Base-by-base conservation (phyloP, 1,139 yeast species). In the Protomyces lactucae-debilis region DNA sequence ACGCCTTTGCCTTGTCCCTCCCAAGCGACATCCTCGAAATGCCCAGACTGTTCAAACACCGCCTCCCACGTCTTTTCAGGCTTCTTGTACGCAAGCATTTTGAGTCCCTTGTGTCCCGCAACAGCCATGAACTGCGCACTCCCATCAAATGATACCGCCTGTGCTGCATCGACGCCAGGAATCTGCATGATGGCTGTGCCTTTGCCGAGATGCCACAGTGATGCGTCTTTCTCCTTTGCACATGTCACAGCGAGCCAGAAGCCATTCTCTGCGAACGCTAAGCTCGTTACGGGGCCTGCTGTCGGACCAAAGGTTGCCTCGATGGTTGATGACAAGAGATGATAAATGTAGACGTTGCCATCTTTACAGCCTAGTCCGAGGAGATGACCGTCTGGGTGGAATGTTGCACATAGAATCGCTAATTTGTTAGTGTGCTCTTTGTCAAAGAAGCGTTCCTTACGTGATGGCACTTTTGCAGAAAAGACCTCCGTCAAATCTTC, bases 361-460 rank as follows among this genome's bases (percentile, higher is more conserved):
- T 73, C 69, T 4, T 70, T 66, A 4, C 76, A 73, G 0, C 85
- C 85, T 12, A 82, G 71, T 0, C 85, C 87, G 3, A 85, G 70
- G 23, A 87, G 73, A 2, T 81, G 80, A 14, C 93, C 93, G 73
- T 87, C 93, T 3, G 83, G 83, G 70, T 87, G 93, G 36, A 86
- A 76, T 0, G 72, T 71, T 35, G 68, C 60, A 10, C 45, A 75
- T 81, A 25, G 79, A 80, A 66, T 55, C n/a, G 23, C 64, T 55
- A n/a, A n/a, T 5, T 51, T n/a, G 23, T 43, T 43, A 43, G 48
- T 18, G 14, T 18, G 6, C 23, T 12, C 28, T 6, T 3, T 4
- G 16, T 37, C 16, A 14, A 43, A n/a, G 9, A 16, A 23, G 23
- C 21, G 12, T 4, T 28, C 32, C 48, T 16, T 43, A 43, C 48